Evolutionary conservation across 495 filamentous ascomycete species (phyloP).

Genomic region (Penicillium crystallinum): DNA sequence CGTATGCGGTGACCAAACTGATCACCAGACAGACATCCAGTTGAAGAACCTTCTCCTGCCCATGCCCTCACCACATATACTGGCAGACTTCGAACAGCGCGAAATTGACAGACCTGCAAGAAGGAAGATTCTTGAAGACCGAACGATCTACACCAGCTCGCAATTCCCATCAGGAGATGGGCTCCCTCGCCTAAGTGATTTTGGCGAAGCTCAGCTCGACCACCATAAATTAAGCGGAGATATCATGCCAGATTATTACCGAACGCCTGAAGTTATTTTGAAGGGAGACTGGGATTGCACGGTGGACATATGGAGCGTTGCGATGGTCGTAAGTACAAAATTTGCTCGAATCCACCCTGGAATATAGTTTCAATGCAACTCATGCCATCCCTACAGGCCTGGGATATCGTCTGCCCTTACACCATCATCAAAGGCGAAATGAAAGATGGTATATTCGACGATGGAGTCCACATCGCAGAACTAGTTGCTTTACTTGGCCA

Average conservation of each 20-base stretch:
- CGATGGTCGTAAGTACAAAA: constrained; percentile 33
- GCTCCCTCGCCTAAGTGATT: constrained; percentile 20
- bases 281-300: constrained; percentile 30
- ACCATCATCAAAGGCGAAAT: not conserved
- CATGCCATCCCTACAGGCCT: not conserved
- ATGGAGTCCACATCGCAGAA: constrained; percentile 6
- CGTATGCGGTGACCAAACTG: not conserved
- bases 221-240: constrained; percentile 14
- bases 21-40: constrained; percentile 4
- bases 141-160: constrained; percentile 15
- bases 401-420: not conserved
- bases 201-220: constrained; percentile 21
- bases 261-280: constrained; percentile 36
- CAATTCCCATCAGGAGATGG: constrained; percentile 6
- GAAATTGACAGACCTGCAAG: constrained; percentile 8
- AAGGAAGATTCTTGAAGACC: constrained; percentile 19
- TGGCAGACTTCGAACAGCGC: constrained; percentile 14
- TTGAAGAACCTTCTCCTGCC: constrained; percentile 19
- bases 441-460: not conserved
- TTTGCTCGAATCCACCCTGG: too few species aligned
- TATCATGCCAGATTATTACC: constrained; percentile 27
- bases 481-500: constrained; percentile 4
- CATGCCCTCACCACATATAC: not conserved
- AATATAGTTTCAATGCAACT: too few species aligned
- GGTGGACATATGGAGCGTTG: constrained; percentile 40